phyloP scores from a whole-genome alignment of 2,329 filamentous ascomycete species.

The Diaporthe sp. region DNA sequence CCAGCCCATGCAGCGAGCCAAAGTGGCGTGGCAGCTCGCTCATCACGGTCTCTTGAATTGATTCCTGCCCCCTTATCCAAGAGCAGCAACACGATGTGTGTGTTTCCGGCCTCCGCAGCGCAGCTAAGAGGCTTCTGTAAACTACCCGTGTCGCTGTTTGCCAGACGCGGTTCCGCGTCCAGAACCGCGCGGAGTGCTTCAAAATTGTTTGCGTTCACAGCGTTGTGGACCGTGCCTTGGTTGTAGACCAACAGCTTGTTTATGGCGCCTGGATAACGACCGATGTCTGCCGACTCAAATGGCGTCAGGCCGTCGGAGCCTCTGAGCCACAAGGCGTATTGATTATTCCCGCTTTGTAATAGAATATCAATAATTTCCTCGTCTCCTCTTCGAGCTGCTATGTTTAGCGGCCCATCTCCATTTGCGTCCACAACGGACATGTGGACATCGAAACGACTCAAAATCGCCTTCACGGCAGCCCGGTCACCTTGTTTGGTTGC shows the following conservation, averaged over 20 bases:
- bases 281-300: not conserved
- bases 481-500: not conserved
- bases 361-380: too few species aligned
- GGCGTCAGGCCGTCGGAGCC: not conserved
- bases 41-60: not conserved
- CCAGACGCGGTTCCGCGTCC: not conserved
- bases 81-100: not conserved
- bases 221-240: fast-evolving
- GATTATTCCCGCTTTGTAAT: too few species aligned
- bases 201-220: too few species aligned
- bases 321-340: not conserved
- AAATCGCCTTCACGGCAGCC: not conserved
- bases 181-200: not conserved
- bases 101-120: not conserved
- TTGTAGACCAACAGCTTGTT: not conserved
- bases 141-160: too few species aligned
- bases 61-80: not conserved
- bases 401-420: not conserved
- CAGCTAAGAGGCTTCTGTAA: not conserved
- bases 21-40: not conserved
- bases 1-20: not conserved
- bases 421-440: not conserved
- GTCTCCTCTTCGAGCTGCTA: not conserved
- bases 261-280: not conserved
- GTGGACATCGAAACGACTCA: too few species aligned